Evolutionary conservation across 305 asterid species (phyloP), one percentile per base, ranked within the genome.

Genomic region (Ilex paraguariensis): DNA sequence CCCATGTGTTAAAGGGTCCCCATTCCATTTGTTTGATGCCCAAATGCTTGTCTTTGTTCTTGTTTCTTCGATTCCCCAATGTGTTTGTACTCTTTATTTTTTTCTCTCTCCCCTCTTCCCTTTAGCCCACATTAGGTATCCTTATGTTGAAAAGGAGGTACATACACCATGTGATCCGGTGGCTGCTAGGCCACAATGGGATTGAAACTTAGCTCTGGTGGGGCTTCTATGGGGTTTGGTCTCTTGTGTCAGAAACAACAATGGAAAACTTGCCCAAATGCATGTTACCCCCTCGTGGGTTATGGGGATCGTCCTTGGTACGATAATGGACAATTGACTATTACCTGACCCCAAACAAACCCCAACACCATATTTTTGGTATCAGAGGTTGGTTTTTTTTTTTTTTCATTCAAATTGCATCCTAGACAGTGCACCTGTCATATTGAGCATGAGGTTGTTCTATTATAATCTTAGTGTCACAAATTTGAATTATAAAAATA

Each of bases 1-100:
- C 78, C 95, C 96, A 86, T 86, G 95, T 86, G 93, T 84, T 39
- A 67, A 59, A 75, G 81, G 91, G 95, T 83, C 91, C 96, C 92
- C 93, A 70, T 71, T 78, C 60, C 61, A 67, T 72, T 71, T 73
- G 79, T 77, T 70, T 77, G 84, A 77, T 76, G 84, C 76, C 60
- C 64, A 55, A 67, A 60, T 67, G 66, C 70, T 79, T 82, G 82
- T 82, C 82, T 74, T 79, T 78, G 82, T 79, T 62, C 70, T 78
- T 82, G 82, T 79, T 80, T 70, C 76, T 67, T 78, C 76, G 42
- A 36, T 36, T 36, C 66, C 57, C 59, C 40, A 62, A 58, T 66
- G 67, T 71, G 76, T 56, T 74, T 75, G 73, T 64, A 62, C 42
- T 66, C 32, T 44, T 65, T 12, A 15, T 33, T 12, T 61, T 40